Conservation (phyloP, 441 rosid genomes). For the Viola pubescens region DNA sequence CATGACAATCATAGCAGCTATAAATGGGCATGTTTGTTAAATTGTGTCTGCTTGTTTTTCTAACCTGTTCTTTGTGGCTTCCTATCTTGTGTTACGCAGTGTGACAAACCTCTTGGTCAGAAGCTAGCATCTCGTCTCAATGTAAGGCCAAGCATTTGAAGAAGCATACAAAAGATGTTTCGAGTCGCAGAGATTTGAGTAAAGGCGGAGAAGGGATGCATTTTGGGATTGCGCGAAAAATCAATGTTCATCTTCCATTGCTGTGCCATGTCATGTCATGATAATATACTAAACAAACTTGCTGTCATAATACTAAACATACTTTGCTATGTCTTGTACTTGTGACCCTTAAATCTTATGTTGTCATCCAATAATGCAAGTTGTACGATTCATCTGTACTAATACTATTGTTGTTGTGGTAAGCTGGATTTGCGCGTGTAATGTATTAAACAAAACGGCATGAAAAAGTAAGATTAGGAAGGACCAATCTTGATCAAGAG, state of each 20-base stretch:
- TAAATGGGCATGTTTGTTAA: neutral
- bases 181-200: neutral
- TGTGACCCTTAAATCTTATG: neutral
- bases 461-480: too few species aligned
- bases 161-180: neutral
- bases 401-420: too few species aligned
- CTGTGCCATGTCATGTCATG: conserved; percentile 7
- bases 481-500: too few species aligned
- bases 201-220: neutral
- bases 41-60: neutral
- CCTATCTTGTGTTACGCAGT: conserved; percentile 29
- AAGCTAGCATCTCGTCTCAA: conserved; percentile 68
- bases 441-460: too few species aligned
- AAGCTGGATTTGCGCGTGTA: too few species aligned
- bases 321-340: neutral
- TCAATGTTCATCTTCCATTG: neutral
- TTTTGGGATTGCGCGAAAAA: neutral
- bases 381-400: neutral
- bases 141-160: conserved; percentile 62
- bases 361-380: conserved; percentile 6
- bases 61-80: neutral
- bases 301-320: too few species aligned
- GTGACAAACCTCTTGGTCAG: conserved; percentile 66
- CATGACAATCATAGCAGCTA: neutral
- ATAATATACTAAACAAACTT: conserved; percentile 13